Evolutionary conservation across 768 basidiomycete genomes (phyloP), one percentile per base, ranked within the genome.

Genomic region (Mycena pura): DNA sequence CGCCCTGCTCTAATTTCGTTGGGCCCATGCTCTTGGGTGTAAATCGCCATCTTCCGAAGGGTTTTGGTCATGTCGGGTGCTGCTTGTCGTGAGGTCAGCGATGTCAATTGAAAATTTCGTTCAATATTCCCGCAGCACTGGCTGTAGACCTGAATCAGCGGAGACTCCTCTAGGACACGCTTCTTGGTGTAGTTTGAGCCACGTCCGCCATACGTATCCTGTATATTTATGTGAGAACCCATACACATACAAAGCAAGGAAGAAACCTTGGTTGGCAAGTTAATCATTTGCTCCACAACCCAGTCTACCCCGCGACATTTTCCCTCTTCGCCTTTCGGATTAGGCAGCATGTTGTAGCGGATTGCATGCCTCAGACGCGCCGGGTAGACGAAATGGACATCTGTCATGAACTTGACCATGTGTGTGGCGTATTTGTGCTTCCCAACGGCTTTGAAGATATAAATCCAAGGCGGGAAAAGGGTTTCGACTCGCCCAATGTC

Each of bases 261-360:
- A n/a, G n/a, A 60, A 19, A 78, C 78, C 68, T 81, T 82, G 8
- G 70, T 79, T 25, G 73, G 79, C 3, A 80, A 71, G 52, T 82
- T 82, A 34, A 47, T 47, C 24, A 79, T 74, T 3, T 74, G 65
- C 58, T 83, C 78, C 5, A 77, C 63, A 13, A 73, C 43, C 78
- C 78, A 81, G 43, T 81, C 80, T 3, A 79, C 63, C 0, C 66
- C 72, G n/a, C n/a, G n/a, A n/a, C n/a, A n/a, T n/a, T n/a, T n/a
- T n/a, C n/a, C n/a, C n/a, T n/a, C n/a, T n/a, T n/a, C n/a, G n/a
- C n/a, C n/a, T n/a, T n/a, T n/a, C n/a, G n/a, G n/a, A n/a, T n/a
- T n/a, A n/a, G n/a, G n/a, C n/a, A n/a, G n/a, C n/a, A n/a, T n/a
- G n/a, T n/a, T n/a, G n/a, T n/a, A n/a, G n/a, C n/a, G n/a, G n/a